Conservation (phyloP, 2,329 filamentous ascomycete species). For the Trichophyton equinum region DNA sequence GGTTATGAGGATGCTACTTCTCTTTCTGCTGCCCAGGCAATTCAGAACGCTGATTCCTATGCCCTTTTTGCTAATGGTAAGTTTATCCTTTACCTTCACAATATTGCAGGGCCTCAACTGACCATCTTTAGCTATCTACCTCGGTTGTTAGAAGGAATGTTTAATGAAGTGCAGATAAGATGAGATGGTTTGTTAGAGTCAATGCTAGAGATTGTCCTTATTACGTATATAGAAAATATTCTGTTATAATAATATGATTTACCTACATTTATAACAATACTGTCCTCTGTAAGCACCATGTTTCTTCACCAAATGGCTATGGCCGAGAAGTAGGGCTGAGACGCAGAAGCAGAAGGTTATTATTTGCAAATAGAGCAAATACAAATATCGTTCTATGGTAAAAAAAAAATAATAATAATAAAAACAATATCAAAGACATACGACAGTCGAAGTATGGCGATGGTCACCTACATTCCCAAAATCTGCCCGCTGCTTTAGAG, state of each 20-base stretch:
- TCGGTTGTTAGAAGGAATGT: neutral
- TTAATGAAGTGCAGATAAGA: neutral
- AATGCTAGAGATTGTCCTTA: too few species aligned
- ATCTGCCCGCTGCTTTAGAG: too few species aligned
- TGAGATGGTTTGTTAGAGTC: too few species aligned
- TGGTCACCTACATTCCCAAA: too few species aligned
- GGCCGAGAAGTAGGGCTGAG: neutral
- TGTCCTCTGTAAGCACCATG: neutral
- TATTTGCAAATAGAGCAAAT: too few species aligned
- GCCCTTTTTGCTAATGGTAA: constrained; percentile 42
- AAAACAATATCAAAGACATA: too few species aligned
- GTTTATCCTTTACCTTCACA: constrained; percentile 7
- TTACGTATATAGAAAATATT: too few species aligned
- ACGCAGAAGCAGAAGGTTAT: too few species aligned
- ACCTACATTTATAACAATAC: neutral
- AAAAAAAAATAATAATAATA: too few species aligned
- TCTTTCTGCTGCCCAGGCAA: constrained; percentile 39
- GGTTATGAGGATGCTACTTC: constrained; percentile 41
- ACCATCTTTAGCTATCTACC: neutral
- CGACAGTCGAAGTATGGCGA: too few species aligned
- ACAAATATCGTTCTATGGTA: too few species aligned
- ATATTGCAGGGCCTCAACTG: neutral
- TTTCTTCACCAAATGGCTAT: neutral
- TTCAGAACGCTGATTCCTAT: constrained; percentile 53
- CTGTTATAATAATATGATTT: neutral